Base-by-base conservation (phyloP, 176 grass and related monocot species). In the Oryza officinalis region DNA sequence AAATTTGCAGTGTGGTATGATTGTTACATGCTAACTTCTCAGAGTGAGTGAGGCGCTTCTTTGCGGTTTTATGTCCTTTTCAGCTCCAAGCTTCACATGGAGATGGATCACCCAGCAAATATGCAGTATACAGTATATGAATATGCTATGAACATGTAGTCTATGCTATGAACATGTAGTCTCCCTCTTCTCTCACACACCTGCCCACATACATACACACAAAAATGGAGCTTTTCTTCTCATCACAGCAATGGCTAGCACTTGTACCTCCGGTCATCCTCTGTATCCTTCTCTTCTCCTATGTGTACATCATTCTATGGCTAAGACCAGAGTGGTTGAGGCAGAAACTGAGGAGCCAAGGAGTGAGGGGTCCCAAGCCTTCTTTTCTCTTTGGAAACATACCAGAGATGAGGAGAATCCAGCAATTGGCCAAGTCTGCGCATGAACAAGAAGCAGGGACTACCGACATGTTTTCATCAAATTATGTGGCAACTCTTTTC, bases 381-480 rank as follows among this genome's bases (percentile, higher is more conserved):
- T 94, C 90, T 61, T 77, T 91, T 32, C 47, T 94, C 59, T 83
- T 87, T 52, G 90, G 95, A 4, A 94, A 97, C 72, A 87, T 97
- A 77, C 64, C 44, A 15, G 90, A 94, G 78, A 94, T 94, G 86
- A 89, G 83, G 64, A 92, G 76, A 18, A 86, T 94, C 13, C 86
- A 83, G 13, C 71, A 91, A 22, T 67, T 74, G 67, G 44, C 61
- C 28, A 71, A 14, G 10, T n/a, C 80, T 50, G 71, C 65, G 2
- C 13, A 43, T 30, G 61, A 86, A 38, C 11, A 65, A 38, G 52
- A 64, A 64, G 18, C 57, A 57, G n/a, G 37, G 49, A 5, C 43
- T 10, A 72, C 1, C 6, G 65, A 77, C 18, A 10, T 5, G 3
- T 71, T 89, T 72, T 85, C 83, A 1, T 77, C 77, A 1, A 73